Evolutionary conservation across 2,329 filamentous ascomycete genomes (phyloP).

Genomic region (Nemania diffusa): DNA sequence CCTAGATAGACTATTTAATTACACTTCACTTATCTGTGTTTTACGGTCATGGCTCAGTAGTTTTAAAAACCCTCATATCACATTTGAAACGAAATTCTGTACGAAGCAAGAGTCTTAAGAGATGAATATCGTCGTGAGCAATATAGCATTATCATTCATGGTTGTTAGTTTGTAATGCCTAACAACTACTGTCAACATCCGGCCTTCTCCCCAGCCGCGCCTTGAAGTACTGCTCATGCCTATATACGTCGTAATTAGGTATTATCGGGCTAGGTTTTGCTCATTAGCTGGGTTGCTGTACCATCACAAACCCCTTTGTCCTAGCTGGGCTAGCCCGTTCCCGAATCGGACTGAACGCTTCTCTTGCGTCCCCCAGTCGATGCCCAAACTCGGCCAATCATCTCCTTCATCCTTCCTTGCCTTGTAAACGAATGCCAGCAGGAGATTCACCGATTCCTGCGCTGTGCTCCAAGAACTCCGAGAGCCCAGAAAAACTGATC

Average conservation of each 20-base stretch:
- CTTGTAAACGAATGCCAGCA: conserved; percentile 60
- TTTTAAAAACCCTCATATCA: neutral
- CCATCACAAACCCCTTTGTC: conserved; percentile 43
- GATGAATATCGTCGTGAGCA: conserved; percentile 37
- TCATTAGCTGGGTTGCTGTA: conserved; percentile 44
- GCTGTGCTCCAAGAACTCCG: conserved; percentile 60
- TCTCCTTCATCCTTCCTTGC: conserved; percentile 41
- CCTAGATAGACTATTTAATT: no score
- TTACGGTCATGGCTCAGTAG: no score
- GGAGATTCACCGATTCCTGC: conserved; percentile 52
- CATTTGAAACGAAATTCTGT: neutral
- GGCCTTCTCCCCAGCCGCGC: conserved; percentile 29
- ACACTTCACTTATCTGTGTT: no score
- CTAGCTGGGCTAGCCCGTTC: conserved; percentile 51
- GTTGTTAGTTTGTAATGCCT: conserved; percentile 47
- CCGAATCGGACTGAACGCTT: conserved; percentile 46
- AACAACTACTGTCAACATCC: conserved; percentile 40
- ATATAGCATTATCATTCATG: conserved; percentile 48
- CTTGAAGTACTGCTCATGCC: conserved; percentile 40
- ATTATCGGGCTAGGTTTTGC: conserved; percentile 54
- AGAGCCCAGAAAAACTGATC: conserved; percentile 53
- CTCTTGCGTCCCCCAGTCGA: conserved; percentile 35
- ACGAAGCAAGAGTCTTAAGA: neutral
- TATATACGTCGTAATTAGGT: conserved; percentile 56
- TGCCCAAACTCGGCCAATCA: conserved; percentile 14